Evolutionary conservation across 2,329 filamentous ascomycete species (phyloP), one percentile per base, ranked within the genome.

Genomic region (Microcyclospora pomicola): DNA sequence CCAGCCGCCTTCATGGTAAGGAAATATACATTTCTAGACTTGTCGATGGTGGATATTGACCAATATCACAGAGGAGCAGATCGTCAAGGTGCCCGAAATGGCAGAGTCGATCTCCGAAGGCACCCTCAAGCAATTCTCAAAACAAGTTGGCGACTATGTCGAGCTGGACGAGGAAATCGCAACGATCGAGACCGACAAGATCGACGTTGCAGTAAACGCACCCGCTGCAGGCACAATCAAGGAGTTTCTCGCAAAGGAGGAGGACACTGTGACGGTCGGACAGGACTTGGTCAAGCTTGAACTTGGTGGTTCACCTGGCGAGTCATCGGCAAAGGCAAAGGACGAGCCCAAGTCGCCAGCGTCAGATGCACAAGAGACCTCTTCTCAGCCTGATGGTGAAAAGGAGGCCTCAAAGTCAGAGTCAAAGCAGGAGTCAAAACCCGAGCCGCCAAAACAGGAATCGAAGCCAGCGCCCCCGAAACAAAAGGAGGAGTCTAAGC

Each of bases 161-260:
- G 86, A 93, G 67, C 80, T 80, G 54, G 91, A 98, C 58, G 91
- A 96, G 66, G 91, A 98, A 62, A 88, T 98, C 61, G 91, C 91
- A 27, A 95, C 88, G 35, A 98, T 98, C 56, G 91, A 98, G 66
- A 98, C 91, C 11, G 91, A 98, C 73, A 98, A 98, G 86, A 96
- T 96, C 58, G 91, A 98, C 61, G 85, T 98, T 33, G 80, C 88
- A 16, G 87, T 98, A 56, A 96, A 95, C 63, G 87, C 91, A 12
- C 84, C 91, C 6, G 80, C 88, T 52, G 77, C 88, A 31, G 91
- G 91, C 49, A 82, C 77, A 24, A 84, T 98, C 64, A 93, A 85
- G 63, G 86, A 96, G 62, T 77, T 94, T 41, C 71, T 96, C 27
- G 91, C 80, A 47, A 84, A 77, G 45, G 91, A 96, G 63, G 91